Evolutionary conservation across 2,329 filamentous ascomycete genomes (phyloP).

Genomic region (Phaeomoniella chlamydospora): DNA sequence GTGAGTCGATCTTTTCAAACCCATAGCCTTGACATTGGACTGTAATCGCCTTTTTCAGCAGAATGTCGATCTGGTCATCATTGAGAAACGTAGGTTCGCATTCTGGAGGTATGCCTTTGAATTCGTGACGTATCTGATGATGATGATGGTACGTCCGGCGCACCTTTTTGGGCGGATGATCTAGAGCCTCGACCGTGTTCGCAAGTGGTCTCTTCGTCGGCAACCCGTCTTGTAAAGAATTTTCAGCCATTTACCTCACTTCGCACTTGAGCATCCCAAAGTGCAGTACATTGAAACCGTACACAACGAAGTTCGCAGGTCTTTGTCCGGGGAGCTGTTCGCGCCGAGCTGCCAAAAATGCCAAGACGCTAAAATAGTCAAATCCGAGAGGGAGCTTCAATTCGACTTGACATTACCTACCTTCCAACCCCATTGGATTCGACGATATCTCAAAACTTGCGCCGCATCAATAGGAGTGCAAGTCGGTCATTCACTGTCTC

Average conservation of each 20-base stretch:
- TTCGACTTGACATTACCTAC: constrained; percentile 1
- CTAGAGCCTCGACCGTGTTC: no score
- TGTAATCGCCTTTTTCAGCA: constrained; percentile 28
- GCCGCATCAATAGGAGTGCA: no score
- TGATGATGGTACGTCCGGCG: constrained; percentile 26
- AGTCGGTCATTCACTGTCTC: no score
- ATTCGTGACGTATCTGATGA: constrained; percentile 22
- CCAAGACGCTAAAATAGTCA: constrained; percentile 3
- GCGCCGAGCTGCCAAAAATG: not conserved
- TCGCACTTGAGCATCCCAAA: no score
- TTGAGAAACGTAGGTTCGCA: constrained; percentile 30
- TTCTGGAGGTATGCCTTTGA: constrained; percentile 12
- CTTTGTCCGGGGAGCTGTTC: not conserved
- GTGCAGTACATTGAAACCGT: no score
- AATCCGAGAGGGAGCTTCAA: constrained; percentile 6
- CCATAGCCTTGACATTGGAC: constrained; percentile 18
- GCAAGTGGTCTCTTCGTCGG: no score
- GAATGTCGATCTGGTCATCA: constrained; percentile 36
- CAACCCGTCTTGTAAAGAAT: no score
- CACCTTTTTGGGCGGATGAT: constrained; percentile 15
- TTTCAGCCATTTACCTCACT: no score
- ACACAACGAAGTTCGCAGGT: no score
- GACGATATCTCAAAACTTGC: constrained; percentile 6
- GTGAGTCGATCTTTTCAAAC: constrained; percentile 39
- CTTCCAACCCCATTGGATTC: constrained; percentile 9